These are phyloP conservation scores for Tritrichomonas musculus DNA, from an alignment of 208 protist species.

Conservation along the genomic window DNA sequence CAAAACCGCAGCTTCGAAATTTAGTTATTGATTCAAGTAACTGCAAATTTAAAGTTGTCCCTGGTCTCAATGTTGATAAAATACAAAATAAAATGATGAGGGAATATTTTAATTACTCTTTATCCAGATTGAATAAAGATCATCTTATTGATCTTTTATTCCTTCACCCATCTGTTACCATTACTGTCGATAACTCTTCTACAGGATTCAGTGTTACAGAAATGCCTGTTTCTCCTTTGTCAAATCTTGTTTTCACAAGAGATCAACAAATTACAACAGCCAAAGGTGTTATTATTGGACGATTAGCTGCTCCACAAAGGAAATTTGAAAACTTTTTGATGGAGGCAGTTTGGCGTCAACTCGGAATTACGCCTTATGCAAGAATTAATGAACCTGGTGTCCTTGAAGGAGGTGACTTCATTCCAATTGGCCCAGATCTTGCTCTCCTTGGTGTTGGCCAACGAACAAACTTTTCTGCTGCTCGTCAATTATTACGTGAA, in stretches of 20 bases:
- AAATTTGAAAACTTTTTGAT: neutral
- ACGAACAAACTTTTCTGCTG: neutral
- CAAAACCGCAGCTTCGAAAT: neutral
- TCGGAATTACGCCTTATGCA: neutral
- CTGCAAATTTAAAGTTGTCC: neutral
- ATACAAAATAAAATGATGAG: neutral
- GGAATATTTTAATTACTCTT: neutral
- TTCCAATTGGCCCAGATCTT: neutral
- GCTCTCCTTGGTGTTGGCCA: neutral
- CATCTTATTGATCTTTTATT: neutral
- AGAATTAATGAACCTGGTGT: neutral
- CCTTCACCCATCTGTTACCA: neutral
- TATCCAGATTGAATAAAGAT: neutral
- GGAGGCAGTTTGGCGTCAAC: neutral
- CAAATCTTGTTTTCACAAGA: slow-evolving; percentile 17
- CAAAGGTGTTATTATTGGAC: neutral
- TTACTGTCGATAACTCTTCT: neutral
- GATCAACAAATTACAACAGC: slow-evolving; percentile 30
- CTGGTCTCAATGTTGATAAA: neutral
- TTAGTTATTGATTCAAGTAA: neutral
- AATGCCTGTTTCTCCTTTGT: neutral
- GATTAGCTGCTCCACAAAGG: neutral
- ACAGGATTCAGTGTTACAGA: neutral
- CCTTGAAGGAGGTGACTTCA: slow-evolving; percentile 20
- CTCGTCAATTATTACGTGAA: neutral